Percentiles rank a stretch among this genome's conserved stretches.
phyloP scores from a whole-genome alignment of 2,329 filamentous ascomycete genomes.

The Gaeumannomyces tritici region DNA sequence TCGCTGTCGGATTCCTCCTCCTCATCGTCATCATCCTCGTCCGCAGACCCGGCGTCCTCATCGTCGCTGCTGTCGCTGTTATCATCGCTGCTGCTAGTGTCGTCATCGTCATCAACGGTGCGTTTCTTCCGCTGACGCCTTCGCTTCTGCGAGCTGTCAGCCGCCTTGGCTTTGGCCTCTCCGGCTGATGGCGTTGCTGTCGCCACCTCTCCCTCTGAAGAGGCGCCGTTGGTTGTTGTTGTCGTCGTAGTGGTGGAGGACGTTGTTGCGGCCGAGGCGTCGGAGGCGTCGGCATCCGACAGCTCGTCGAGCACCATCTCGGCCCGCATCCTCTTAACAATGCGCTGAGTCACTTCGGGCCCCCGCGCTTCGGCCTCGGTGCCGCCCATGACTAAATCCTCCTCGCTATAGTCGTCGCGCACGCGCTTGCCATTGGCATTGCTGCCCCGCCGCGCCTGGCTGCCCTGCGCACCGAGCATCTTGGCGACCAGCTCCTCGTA shows the following conservation, averaged over 20 bases:
- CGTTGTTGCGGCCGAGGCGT: constrained; percentile 20
- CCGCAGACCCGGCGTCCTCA: constrained; percentile 8
- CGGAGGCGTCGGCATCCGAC: constrained; percentile 31
- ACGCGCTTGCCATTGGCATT: constrained; percentile 34
- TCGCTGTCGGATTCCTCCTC: constrained; percentile 13
- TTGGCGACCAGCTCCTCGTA: constrained; percentile 9
- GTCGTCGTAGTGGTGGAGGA: constrained; percentile 16
- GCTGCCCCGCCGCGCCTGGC: constrained; percentile 6
- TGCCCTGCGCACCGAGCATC: constrained; percentile 9
- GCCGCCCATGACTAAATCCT: constrained; percentile 35
- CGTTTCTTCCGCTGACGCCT: constrained; percentile 41
- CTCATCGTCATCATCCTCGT: constrained; percentile 14
- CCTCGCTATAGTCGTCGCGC: constrained; percentile 34
- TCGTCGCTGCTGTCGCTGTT: constrained; percentile 13
- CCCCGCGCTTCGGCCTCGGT: constrained; percentile 26
- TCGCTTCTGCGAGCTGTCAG: constrained; percentile 35
- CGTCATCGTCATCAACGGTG: constrained; percentile 33
- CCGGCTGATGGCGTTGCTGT: constrained; percentile 7
- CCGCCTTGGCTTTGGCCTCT: constrained; percentile 14
- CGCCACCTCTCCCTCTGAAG: constrained; percentile 12
- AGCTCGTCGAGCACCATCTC: constrained; percentile 48
- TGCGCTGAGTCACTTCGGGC: constrained; percentile 40
- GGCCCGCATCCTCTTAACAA: constrained; percentile 54
- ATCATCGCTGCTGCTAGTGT: constrained; percentile 22
- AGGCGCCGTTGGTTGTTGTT: constrained; percentile 14